These are phyloP conservation scores for Nicotiana tomentosiformis DNA, from an alignment of 257 asterid species.

Conservation along the genomic window DNA sequence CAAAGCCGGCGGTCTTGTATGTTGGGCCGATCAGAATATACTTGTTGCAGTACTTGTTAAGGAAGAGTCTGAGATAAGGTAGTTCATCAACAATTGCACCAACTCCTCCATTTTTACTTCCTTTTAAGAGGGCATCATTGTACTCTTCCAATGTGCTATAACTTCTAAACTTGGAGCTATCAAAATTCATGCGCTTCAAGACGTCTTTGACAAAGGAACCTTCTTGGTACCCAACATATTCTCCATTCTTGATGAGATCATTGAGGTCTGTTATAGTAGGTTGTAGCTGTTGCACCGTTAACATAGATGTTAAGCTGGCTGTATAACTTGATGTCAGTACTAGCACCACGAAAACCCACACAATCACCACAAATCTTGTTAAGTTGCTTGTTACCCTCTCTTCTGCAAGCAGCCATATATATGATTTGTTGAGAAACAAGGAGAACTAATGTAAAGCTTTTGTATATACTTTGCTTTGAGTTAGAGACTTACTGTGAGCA, in stretches of 20 bases:
- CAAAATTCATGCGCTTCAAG: slow-evolving; percentile 22
- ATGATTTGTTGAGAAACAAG: background rate
- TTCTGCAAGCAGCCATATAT: slow-evolving; percentile 20
- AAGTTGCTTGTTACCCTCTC: slow-evolving; percentile 29
- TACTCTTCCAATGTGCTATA: slow-evolving; percentile 21
- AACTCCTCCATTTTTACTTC: slow-evolving; percentile 31
- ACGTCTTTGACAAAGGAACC: slow-evolving; percentile 38
- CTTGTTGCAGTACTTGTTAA: slow-evolving; percentile 30
- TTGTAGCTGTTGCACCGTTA: slow-evolving; percentile 28
- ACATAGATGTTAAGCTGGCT: slow-evolving; percentile 43
- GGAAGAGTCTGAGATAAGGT: slow-evolving; percentile 34
- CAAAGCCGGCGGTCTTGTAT: slow-evolving; percentile 43
- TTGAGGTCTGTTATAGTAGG: slow-evolving; percentile 24
- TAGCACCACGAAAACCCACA: slow-evolving; percentile 44
- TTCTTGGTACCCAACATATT: slow-evolving; percentile 39
- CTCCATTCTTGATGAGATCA: slow-evolving; percentile 28
- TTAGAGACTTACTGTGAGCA: slow-evolving; percentile 26
- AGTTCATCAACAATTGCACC: slow-evolving; percentile 41
- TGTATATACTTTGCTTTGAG: background rate
- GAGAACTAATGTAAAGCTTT: background rate
- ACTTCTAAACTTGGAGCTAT: slow-evolving; percentile 22
- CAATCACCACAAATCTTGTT: slow-evolving; percentile 30
- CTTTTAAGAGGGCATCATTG: slow-evolving; percentile 18
- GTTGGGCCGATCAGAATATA: slow-evolving; percentile 30
- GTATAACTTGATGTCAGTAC: slow-evolving; percentile 45